Conservation (phyloP, 495 filamentous ascomycete genomes). For the Xylaria bambusicola region DNA sequence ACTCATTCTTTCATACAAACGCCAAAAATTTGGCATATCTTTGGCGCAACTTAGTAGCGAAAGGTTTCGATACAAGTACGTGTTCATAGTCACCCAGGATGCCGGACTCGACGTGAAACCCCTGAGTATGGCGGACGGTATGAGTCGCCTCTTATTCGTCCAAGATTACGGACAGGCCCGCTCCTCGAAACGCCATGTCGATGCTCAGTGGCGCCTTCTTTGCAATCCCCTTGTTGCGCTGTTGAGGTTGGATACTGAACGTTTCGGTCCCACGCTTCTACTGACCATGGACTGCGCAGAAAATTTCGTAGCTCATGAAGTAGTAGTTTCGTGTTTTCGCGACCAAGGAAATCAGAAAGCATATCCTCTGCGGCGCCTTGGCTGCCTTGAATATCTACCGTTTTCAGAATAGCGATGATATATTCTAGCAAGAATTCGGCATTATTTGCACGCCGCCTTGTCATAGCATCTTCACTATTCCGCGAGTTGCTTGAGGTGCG, state of each 20-base stretch:
- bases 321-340: conserved; percentile 76
- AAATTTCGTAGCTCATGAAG: conserved; percentile 81
- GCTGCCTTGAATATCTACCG: conserved; percentile 84
- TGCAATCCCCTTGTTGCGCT: conserved; percentile 10
- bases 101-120: not conserved
- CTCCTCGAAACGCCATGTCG: not conserved
- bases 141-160: conserved; percentile 21
- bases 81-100: too few relatives aligned
- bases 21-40: too few relatives aligned
- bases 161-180: conserved; percentile 8
- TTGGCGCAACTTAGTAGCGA: too few relatives aligned
- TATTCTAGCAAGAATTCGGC: conserved; percentile 91
- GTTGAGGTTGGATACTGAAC: conserved; percentile 66
- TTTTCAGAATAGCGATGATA: conserved; percentile 83
- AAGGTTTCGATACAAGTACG: too few relatives aligned
- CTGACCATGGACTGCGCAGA: conserved; percentile 73
- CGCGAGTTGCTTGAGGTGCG: conserved; percentile 23
- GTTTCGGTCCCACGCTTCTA: conserved; percentile 78
- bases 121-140: conserved; percentile 28
- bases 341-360: conserved; percentile 81
- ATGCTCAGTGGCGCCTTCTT: not conserved
- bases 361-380: conserved; percentile 85
- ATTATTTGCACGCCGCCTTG: conserved; percentile 63
- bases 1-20: too few relatives aligned
- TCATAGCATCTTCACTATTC: conserved; percentile 34